Evolutionary conservation across 2,329 filamentous ascomycete genomes (phyloP).

Genomic region (Beauveria sp.): DNA sequence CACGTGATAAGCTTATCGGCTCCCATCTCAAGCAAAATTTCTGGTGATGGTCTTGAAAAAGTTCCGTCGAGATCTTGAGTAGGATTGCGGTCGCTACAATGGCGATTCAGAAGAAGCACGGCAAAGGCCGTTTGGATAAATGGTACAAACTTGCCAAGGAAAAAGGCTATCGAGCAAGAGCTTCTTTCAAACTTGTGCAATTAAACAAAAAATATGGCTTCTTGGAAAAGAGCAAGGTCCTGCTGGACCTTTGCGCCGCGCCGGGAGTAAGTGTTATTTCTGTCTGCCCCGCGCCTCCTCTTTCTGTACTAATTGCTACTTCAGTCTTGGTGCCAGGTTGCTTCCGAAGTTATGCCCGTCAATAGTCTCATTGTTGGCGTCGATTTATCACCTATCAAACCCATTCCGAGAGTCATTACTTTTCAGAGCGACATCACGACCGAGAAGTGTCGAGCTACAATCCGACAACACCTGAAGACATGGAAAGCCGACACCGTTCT

Average conservation of each 20-base stretch:
- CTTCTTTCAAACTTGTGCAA: slow-evolving; percentile 96
- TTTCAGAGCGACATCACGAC: slow-evolving; percentile 98
- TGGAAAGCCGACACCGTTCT: slow-evolving; percentile 95
- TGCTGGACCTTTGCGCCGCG: slow-evolving; percentile 94
- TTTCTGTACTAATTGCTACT: slow-evolving; percentile 14
- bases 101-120: slow-evolving; percentile 98
- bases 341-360: slow-evolving; percentile 86
- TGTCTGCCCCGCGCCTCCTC: not conserved
- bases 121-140: slow-evolving; percentile 96
- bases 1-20: slow-evolving; percentile 28
- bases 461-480: slow-evolving; percentile 83
- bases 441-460: slow-evolving; percentile 86
- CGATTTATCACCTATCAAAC: slow-evolving; percentile 89
- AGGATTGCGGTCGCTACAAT: slow-evolving; percentile 28
- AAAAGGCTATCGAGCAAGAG: slow-evolving; percentile 91
- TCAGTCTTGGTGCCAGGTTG: slow-evolving; percentile 92
- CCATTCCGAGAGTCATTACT: slow-evolving; percentile 86
- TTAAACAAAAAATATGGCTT: slow-evolving; percentile 99
- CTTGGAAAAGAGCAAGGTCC: slow-evolving; percentile 89
- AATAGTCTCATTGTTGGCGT: slow-evolving; percentile 89
- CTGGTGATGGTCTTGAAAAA: slow-evolving; percentile 15
- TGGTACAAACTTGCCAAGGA: slow-evolving; percentile 99
- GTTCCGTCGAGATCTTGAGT: not conserved
- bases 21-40: slow-evolving; percentile 25
- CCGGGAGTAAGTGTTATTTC: slow-evolving; percentile 60